Percentiles rank a stretch among this genome's conserved stretches.
These are phyloP conservation scores for Jaltomata sinuosa DNA, from an alignment of 257 asterid species.

Conservation along the genomic window DNA sequence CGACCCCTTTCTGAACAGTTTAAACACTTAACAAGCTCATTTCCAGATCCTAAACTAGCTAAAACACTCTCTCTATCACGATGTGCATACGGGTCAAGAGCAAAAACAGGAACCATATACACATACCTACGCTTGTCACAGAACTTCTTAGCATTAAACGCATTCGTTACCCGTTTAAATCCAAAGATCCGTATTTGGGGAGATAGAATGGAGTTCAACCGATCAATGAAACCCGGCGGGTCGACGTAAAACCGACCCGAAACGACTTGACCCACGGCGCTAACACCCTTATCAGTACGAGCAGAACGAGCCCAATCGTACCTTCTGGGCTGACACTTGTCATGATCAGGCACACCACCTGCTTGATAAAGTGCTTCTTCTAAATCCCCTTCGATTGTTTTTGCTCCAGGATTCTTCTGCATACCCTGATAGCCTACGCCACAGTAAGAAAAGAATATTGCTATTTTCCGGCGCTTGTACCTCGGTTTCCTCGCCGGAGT, in stretches of 20 bases:
- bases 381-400: constrained; percentile 92
- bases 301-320: constrained; percentile 94
- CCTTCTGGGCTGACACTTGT: constrained; percentile 48
- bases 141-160: constrained; percentile 89
- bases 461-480: constrained; percentile 87
- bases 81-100: constrained; percentile 73
- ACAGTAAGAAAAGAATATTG: constrained; percentile 84
- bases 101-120: constrained; percentile 79
- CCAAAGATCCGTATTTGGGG: constrained; percentile 79
- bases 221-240: constrained; percentile 80
- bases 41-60: constrained; percentile 68
- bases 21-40: constrained; percentile 67
- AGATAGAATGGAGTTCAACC: constrained; percentile 50
- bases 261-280: constrained; percentile 96
- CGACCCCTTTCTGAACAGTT: constrained; percentile 93
- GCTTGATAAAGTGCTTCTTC: constrained; percentile 79
- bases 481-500: constrained; percentile 24
- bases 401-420: constrained; percentile 98
- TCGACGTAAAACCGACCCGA: constrained; percentile 82
- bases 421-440: constrained; percentile 97
- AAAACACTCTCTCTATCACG: constrained; percentile 87
- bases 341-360: constrained; percentile 80
- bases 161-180: constrained; percentile 54
- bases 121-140: constrained; percentile 91
- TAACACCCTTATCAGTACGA: constrained; percentile 93